Evolutionary conservation across 2,329 filamentous ascomycete species (phyloP).

Genomic region (Arthrobotrys entomopaga): DNA sequence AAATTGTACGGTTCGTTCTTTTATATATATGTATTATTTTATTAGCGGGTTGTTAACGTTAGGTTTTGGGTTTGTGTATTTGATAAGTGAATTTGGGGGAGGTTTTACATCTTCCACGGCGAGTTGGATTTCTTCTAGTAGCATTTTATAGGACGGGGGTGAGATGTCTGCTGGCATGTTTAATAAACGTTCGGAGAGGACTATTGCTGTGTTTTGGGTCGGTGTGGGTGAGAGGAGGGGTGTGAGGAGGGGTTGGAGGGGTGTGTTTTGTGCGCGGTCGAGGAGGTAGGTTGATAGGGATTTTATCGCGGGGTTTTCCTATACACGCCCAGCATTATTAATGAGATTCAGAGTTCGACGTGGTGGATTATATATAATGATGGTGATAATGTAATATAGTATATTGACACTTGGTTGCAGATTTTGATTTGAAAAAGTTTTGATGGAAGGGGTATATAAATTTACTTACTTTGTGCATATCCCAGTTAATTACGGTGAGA

Average conservation of each 20-base stretch:
- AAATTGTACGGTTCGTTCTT: constrained; percentile 89
- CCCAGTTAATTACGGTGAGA: constrained; percentile 73
- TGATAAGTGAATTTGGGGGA: background rate
- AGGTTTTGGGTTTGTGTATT: background rate
- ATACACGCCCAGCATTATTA: background rate
- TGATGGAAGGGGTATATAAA: too few species aligned
- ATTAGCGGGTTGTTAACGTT: background rate
- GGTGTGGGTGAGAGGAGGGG: constrained; percentile 61
- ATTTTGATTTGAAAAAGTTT: too few species aligned
- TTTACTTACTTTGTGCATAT: constrained; percentile 75
- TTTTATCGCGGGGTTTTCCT: constrained; percentile 68
- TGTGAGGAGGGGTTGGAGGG: constrained; percentile 58
- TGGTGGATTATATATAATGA: background rate
- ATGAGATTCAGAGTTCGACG: background rate
- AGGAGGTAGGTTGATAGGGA: constrained; percentile 69
- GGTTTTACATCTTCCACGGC: constrained; percentile 77
- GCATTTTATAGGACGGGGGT: constrained; percentile 93
- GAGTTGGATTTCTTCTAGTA: constrained; percentile 87
- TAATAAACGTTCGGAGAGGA: constrained; percentile 92
- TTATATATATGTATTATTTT: too few species aligned
- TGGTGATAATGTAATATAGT: too few species aligned
- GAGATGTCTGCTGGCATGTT: constrained; percentile 95
- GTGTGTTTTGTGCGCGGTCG: constrained; percentile 62
- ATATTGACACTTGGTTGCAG: too few species aligned
- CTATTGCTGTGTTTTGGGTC: constrained; percentile 75